Evolutionary conservation across 352 stramenopile species (phyloP).

Genomic region (Globisporangium apiculatum): DNA sequence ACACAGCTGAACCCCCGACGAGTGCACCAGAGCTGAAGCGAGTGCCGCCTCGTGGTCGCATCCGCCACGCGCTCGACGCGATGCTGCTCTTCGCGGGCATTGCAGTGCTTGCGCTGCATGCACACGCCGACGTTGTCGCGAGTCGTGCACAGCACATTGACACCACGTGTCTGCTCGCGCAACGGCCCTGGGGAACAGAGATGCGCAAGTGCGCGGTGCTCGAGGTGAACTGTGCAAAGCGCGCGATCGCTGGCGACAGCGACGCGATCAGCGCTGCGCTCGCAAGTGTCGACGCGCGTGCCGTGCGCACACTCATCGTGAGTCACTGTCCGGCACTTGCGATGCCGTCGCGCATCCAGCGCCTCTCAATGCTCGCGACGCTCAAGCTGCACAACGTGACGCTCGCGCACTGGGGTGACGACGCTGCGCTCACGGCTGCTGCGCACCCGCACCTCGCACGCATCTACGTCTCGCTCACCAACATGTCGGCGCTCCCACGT

Average conservation of each 20-base stretch:
- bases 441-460: slow-evolving; percentile 4
- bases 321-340: slow-evolving; percentile 5
- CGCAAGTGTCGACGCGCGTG: neutral
- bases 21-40: neutral
- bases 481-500: slow-evolving; percentile 8
- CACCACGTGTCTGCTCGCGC: slow-evolving; percentile 5
- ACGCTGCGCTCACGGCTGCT: slow-evolving; percentile 6
- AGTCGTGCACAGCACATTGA: neutral
- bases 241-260: neutral
- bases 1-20: neutral
- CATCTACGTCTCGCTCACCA: slow-evolving; percentile 6
- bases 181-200: slow-evolving; percentile 1
- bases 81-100: slow-evolving; percentile 2
- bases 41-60: slow-evolving; percentile 3
- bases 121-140: neutral
- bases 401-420: slow-evolving; percentile 3
- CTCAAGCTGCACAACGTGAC: slow-evolving; percentile 12
- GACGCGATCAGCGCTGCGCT: slow-evolving; percentile 2
- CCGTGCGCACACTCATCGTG: slow-evolving; percentile 6
- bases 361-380: neutral
- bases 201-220: slow-evolving; percentile 8
- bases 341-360: slow-evolving; percentile 2
- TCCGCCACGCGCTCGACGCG: slow-evolving; percentile 6
- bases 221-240: slow-evolving; percentile 7
- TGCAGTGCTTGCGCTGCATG: slow-evolving; percentile 4